Conservation (phyloP, 129 eudicot species). For the Chrysanthemum seticuspe region DNA sequence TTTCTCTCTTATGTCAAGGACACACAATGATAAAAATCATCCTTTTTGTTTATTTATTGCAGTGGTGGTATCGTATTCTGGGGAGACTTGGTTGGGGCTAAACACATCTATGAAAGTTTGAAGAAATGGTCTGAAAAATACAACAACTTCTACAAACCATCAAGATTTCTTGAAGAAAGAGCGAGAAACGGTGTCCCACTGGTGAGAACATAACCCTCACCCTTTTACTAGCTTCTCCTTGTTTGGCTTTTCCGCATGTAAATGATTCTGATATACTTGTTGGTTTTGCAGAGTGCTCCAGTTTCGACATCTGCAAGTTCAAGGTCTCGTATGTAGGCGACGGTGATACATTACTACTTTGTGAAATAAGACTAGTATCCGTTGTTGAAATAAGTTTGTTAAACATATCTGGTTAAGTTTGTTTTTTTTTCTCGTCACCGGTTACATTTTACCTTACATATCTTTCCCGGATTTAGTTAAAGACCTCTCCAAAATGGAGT, state of each 20-base stretch:
- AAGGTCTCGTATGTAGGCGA: constrained; percentile 33
- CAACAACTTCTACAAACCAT: constrained; percentile 77
- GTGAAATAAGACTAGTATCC: not conserved
- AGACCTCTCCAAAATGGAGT: too few species aligned
- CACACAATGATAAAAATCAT: not conserved
- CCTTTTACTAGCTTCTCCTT: not conserved
- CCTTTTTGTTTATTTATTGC: constrained; percentile 15
- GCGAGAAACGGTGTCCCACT: constrained; percentile 73
- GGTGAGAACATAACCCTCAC: constrained; percentile 45
- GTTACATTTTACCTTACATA: too few species aligned
- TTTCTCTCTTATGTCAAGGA: not conserved
- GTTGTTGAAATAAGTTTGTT: constrained; percentile 25
- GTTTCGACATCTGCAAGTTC: constrained; percentile 24
- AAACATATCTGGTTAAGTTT: not conserved
- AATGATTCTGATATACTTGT: constrained; percentile 14
- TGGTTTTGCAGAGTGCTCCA: constrained; percentile 37
- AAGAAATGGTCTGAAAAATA: constrained; percentile 72
- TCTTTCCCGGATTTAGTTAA: too few species aligned
- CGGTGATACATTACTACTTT: constrained; percentile 1
- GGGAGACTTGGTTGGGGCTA: constrained; percentile 89
- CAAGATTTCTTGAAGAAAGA: constrained; percentile 89
- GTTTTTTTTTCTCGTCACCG: too few species aligned
- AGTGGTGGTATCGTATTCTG: constrained; percentile 95
- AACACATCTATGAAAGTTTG: constrained; percentile 68
- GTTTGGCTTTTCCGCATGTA: not conserved